A percentile compares a stretch with the other conserved stretches of the same genome.
These are phyloP conservation scores for Boechera stricta DNA, from an alignment of 345 rosid genomes.

Conservation along the genomic window DNA sequence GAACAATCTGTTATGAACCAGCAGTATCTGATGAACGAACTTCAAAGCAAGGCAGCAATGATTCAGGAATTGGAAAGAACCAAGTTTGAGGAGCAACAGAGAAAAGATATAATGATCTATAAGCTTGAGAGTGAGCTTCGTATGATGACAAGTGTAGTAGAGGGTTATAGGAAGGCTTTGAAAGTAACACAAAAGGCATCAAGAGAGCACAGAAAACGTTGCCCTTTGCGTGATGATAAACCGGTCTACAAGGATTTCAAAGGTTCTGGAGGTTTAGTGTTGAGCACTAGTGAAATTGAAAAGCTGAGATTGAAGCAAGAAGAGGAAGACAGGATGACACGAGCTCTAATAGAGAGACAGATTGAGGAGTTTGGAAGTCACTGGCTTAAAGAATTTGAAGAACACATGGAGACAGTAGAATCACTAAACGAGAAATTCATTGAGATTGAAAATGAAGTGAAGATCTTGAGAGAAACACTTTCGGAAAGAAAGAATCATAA, in stretches of 20 bases:
- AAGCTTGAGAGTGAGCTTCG: slow-evolving; percentile 76
- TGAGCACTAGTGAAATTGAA: slow-evolving; percentile 71
- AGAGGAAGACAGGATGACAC: slow-evolving; percentile 66
- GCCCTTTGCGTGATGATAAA: slow-evolving; percentile 54
- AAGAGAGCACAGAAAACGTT: slow-evolving; percentile 66
- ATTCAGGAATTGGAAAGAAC: slow-evolving; percentile 68
- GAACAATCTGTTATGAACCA: slow-evolving; percentile 56
- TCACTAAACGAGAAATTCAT: slow-evolving; percentile 45
- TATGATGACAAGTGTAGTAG: slow-evolving; percentile 69
- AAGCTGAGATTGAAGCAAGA: slow-evolving; percentile 68
- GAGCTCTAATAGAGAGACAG: slow-evolving; percentile 49
- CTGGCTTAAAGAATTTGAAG: slow-evolving; percentile 50
- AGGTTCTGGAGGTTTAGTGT: slow-evolving; percentile 79
- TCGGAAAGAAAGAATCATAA: slow-evolving; percentile 44
- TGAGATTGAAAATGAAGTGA: slow-evolving; percentile 53
- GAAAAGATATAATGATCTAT: slow-evolving; percentile 55
- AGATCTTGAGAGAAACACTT: slow-evolving; percentile 48
- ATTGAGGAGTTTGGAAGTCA: slow-evolving; percentile 58
- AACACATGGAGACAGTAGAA: slow-evolving; percentile 40
- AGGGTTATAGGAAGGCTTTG: slow-evolving; percentile 80
- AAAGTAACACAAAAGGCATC: slow-evolving; percentile 67
- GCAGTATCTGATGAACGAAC: slow-evolving; percentile 57
- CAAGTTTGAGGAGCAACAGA: slow-evolving; percentile 65
- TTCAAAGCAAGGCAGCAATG: slow-evolving; percentile 54
- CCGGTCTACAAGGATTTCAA: slow-evolving; percentile 76